phyloP scores from a whole-genome alignment of 305 asterid species.

The Fraxinus angustifolia region DNA sequence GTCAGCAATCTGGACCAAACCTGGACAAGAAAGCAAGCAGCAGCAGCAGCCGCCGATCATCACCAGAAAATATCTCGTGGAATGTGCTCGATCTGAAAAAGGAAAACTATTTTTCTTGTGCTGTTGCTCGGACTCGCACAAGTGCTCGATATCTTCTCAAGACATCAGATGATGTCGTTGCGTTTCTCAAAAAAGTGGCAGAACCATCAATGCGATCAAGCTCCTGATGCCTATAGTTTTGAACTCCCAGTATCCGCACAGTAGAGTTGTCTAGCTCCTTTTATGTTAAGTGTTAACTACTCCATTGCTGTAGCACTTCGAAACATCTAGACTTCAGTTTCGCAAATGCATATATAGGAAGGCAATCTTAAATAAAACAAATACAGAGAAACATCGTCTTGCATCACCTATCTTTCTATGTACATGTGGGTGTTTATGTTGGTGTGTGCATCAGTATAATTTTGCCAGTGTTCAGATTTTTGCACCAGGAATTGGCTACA shows the following conservation, averaged over 20 bases:
- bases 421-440: not conserved
- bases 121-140: constrained; percentile 76
- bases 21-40: constrained; percentile 39
- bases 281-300: not conserved
- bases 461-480: not conserved
- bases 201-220: constrained; percentile 30
- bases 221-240: not conserved
- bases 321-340: not conserved
- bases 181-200: constrained; percentile 61
- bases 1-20: constrained; percentile 26
- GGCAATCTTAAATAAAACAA: not conserved
- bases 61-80: constrained; percentile 63
- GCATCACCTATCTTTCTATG: not conserved
- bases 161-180: constrained; percentile 62
- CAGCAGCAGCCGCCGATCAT: constrained; percentile 31
- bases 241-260: constrained; percentile 9
- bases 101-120: constrained; percentile 89
- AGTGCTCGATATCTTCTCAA: constrained; percentile 70
- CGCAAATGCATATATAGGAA: constrained; percentile 6
- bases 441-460: not conserved
- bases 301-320: not conserved
- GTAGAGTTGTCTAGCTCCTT: constrained; percentile 2
- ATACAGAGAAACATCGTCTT: not conserved
- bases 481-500: not conserved
- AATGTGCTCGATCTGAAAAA: constrained; percentile 87